Conservation (phyloP, 306 rosid genomes). For the Trichosanthes cucumerina region DNA sequence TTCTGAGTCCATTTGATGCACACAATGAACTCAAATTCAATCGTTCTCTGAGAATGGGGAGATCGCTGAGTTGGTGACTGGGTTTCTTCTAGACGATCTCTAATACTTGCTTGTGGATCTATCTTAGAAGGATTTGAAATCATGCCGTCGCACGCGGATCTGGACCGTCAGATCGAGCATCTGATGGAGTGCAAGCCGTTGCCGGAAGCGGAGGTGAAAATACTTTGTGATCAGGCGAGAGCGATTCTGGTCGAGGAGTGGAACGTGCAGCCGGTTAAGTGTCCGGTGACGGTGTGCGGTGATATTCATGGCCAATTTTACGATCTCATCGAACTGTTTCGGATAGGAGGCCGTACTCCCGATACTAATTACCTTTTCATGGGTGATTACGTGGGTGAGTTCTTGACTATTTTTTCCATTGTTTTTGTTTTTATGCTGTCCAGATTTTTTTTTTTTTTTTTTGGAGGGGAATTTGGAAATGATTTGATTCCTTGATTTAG, state of each 20-base stretch:
- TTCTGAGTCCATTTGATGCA: constrained; percentile 4
- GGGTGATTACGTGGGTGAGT: constrained; percentile 98
- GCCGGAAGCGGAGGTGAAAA: constrained; percentile 84
- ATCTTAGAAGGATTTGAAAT: constrained; percentile 36
- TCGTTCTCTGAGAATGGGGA: background rate
- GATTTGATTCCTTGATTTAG: background rate
- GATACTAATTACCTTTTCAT: constrained; percentile 91
- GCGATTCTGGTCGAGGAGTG: constrained; percentile 91
- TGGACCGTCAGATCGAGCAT: constrained; percentile 98
- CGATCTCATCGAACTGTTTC: constrained; percentile 95
- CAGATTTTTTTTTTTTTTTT: background rate
- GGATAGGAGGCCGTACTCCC: constrained; percentile 90
- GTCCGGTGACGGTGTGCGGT: constrained; percentile 94
- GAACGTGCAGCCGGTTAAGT: constrained; percentile 98
- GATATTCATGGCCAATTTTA: constrained; percentile 97
- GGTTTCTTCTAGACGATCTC: constrained; percentile 1
- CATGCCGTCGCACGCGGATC: constrained; percentile 98
- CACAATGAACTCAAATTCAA: background rate
- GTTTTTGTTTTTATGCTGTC: background rate
- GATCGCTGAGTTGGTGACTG: constrained; percentile 18
- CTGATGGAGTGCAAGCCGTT: constrained; percentile 96
- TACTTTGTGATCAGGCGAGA: constrained; percentile 88
- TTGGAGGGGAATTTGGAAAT: background rate
- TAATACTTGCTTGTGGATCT: constrained; percentile 39
- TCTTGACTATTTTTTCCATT: background rate